Conservation (phyloP, 306 rosid species). For the Trichosanthes cucumerina region DNA sequence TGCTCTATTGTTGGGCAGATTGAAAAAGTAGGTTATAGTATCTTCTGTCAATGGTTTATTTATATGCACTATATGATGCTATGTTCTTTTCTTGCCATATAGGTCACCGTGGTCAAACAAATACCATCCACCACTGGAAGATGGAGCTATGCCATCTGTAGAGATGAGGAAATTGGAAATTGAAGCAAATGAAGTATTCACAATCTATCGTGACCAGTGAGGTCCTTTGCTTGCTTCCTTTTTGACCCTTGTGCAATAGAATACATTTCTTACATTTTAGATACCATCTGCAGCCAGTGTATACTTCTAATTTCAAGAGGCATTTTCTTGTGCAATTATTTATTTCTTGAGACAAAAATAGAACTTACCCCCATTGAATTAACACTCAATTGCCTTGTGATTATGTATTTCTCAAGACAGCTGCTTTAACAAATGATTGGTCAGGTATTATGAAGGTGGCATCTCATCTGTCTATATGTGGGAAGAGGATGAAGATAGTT, state of each 20-base stretch:
- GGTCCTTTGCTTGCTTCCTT: slow-evolving; percentile 90
- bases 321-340: neutral
- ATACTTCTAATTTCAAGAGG: neutral
- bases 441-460: slow-evolving; percentile 98
- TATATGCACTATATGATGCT: neutral
- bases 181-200: slow-evolving; percentile 89
- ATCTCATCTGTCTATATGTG: slow-evolving; percentile 97
- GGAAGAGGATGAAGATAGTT: slow-evolving; percentile 89
- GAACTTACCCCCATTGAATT: slow-evolving; percentile 6
- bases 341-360: neutral
- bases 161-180: slow-evolving; percentile 81
- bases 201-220: slow-evolving; percentile 99
- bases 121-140: slow-evolving; percentile 77
- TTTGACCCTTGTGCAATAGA: slow-evolving; percentile 14
- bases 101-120: slow-evolving; percentile 98
- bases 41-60: neutral
- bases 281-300: neutral
- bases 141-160: slow-evolving; percentile 69
- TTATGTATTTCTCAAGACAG: slow-evolving; percentile 12
- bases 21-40: neutral
- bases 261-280: neutral
- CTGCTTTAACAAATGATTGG: slow-evolving; percentile 43
- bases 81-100: slow-evolving; percentile 10
- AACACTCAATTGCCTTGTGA: neutral
- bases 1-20: neutral